These are phyloP conservation scores for Amanita fuliginea DNA, from an alignment of 768 basidiomycete genomes.

Conservation along the genomic window DNA sequence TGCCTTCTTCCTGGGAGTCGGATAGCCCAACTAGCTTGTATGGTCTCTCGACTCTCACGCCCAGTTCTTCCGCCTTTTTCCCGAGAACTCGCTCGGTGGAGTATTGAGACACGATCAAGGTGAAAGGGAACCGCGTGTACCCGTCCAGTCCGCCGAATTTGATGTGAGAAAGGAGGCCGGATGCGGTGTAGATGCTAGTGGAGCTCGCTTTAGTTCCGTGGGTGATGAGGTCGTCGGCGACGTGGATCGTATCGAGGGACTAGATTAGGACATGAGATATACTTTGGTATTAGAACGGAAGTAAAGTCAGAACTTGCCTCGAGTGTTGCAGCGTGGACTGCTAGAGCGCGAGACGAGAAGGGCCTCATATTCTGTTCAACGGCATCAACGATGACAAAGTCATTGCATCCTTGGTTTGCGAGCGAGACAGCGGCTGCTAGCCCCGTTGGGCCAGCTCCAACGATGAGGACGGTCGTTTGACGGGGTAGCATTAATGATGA, in stretches of 20 bases:
- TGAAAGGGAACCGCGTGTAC: slow-evolving; percentile 34
- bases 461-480: slow-evolving; percentile 31
- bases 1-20: slow-evolving; percentile 17
- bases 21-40: slow-evolving; percentile 27
- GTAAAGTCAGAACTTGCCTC: slow-evolving; percentile 22
- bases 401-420: slow-evolving; percentile 25
- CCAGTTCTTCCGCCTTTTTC: slow-evolving; percentile 19
- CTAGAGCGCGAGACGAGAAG: slow-evolving; percentile 28
- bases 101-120: slow-evolving; percentile 30
- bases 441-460: slow-evolving; percentile 42
- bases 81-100: slow-evolving; percentile 31
- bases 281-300: neutral
- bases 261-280: slow-evolving; percentile 9
- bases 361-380: slow-evolving; percentile 13
- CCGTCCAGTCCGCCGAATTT: slow-evolving; percentile 23
- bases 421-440: slow-evolving; percentile 37
- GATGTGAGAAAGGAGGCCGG: slow-evolving; percentile 14
- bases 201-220: slow-evolving; percentile 21
- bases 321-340: slow-evolving; percentile 40
- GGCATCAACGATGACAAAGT: slow-evolving; percentile 34
- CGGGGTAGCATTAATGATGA: slow-evolving; percentile 9
- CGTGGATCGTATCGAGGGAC: slow-evolving; percentile 35
- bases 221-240: slow-evolving; percentile 26
- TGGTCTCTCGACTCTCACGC: slow-evolving; percentile 24
- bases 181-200: slow-evolving; percentile 20